These are phyloP conservation scores for Sporobolomyces phaffii DNA, from an alignment of 768 basidiomycete species.

Conservation along the genomic window DNA sequence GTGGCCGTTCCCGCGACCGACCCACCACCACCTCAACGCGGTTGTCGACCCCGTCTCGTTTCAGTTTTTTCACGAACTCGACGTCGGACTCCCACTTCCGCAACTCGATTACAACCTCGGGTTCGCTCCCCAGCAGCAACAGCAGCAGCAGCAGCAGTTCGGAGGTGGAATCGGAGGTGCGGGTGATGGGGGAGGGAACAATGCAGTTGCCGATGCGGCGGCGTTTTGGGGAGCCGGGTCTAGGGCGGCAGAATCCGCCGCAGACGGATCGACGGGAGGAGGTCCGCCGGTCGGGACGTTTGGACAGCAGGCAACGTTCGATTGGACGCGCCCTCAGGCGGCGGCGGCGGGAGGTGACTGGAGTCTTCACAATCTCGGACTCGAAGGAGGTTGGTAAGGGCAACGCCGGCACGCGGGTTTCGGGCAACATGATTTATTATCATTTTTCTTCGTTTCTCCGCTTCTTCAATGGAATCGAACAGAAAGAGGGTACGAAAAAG, in stretches of 20 bases:
- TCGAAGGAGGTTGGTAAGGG: background rate
- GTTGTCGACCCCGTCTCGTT: constrained; percentile 17
- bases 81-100: background rate
- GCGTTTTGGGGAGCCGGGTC: constrained; percentile 2
- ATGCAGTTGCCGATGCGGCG: background rate
- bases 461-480: too few species aligned
- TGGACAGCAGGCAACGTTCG: background rate
- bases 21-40: too few species aligned
- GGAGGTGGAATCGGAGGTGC: background rate
- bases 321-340: background rate
- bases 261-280: background rate
- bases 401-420: too few species aligned
- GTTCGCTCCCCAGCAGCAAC: too few species aligned
- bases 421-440: too few species aligned
- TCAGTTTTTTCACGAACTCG: constrained; percentile 20
- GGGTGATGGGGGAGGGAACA: too few species aligned
- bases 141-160: too few species aligned
- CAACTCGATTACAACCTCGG: background rate
- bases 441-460: too few species aligned
- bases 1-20: constrained; percentile 3
- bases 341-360: background rate
- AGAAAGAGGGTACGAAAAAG: too few species aligned
- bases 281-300: too few species aligned
- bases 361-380: background rate
- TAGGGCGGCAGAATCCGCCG: constrained; percentile 9